A percentile compares a stretch with the other conserved stretches of the same genome.
Evolutionary conservation across 805 yeast genomes (phyloP).

Genomic region (Myxozyma melibiosi): DNA sequence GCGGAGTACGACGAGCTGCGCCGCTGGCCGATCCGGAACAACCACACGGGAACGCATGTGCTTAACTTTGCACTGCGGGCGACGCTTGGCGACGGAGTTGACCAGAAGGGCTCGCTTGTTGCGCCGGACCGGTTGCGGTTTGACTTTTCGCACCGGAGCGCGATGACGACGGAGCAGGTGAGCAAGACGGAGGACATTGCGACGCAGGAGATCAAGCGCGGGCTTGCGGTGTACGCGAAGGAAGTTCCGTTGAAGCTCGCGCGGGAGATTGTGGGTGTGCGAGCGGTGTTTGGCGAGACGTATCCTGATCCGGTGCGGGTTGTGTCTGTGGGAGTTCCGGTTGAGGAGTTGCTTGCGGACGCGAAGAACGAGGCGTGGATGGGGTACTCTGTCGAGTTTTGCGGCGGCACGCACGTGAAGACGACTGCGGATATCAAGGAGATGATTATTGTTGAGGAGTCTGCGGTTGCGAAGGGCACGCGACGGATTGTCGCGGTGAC

Average conservation of each 20-base stretch:
- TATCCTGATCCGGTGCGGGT: conserved; percentile 99
- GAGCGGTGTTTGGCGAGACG: conserved; percentile 98
- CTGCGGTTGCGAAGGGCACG: conserved; percentile 98
- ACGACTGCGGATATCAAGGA: conserved; percentile 93
- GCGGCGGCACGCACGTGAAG: conserved; percentile 98
- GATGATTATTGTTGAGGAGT: conserved; percentile 86
- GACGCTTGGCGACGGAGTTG: conserved; percentile 83
- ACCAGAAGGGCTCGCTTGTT: conserved; percentile 96
- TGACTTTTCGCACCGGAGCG: conserved; percentile 94
- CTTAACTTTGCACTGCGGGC: conserved; percentile 85
- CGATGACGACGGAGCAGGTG: conserved; percentile 69
- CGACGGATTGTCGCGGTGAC: conserved; percentile 98
- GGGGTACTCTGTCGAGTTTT: conserved; percentile 83
- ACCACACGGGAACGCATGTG: conserved; percentile 98
- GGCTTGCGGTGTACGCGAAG: conserved; percentile 74
- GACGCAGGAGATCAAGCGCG: conserved; percentile 69
- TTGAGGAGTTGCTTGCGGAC: conserved; percentile 71
- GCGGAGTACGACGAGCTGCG: conserved; percentile 90
- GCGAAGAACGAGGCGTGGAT: conserved; percentile 79
- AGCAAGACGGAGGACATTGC: conserved; percentile 73
- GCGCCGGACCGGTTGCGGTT: conserved; percentile 94
- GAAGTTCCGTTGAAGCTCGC: conserved; percentile 79
- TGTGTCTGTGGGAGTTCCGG: conserved; percentile 90
- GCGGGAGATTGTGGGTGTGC: conserved; percentile 73
- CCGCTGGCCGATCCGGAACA: conserved; percentile 94